These are phyloP conservation scores for Erysimum cheiranthoides DNA, from an alignment of 345 rosid species.

Conservation along the genomic window DNA sequence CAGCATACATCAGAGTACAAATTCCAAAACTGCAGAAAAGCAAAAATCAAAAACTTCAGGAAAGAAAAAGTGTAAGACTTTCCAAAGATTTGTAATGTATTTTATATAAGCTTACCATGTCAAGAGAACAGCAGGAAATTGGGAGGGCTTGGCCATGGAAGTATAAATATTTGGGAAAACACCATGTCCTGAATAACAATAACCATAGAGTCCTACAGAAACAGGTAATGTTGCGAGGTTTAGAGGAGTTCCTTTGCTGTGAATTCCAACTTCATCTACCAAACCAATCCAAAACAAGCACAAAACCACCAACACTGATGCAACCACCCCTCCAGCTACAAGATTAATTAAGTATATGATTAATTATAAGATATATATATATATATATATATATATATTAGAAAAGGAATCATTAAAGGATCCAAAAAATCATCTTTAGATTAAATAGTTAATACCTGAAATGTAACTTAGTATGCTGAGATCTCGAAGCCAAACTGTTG, in stretches of 20 bases:
- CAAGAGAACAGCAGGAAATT: constrained; percentile 71
- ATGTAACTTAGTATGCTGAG: constrained; percentile 83
- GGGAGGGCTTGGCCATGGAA: constrained; percentile 87
- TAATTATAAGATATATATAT: not conserved
- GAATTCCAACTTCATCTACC: constrained; percentile 71
- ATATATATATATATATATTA: not conserved
- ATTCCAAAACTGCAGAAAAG: constrained; percentile 59
- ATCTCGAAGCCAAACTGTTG: constrained; percentile 94
- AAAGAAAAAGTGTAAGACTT: not conserved
- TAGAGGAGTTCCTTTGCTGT: constrained; percentile 66
- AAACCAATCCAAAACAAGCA: constrained; percentile 91
- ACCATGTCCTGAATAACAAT: constrained; percentile 96
- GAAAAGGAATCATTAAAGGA: not conserved
- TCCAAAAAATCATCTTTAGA: not conserved
- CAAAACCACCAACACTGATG: constrained; percentile 74
- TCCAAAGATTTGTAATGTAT: not conserved
- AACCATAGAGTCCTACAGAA: constrained; percentile 92
- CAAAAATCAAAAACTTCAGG: not conserved
- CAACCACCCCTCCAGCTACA: constrained; percentile 93
- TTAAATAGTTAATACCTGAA: constrained; percentile 60
- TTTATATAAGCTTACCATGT: constrained; percentile 56
- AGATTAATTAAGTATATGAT: constrained; percentile 16
- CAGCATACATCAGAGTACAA: constrained; percentile 81
- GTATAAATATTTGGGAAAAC: constrained; percentile 95
- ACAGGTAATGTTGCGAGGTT: constrained; percentile 81